Conservation (phyloP, 1,284 basidiomycete species). For the Xerocomus minutiporus region DNA sequence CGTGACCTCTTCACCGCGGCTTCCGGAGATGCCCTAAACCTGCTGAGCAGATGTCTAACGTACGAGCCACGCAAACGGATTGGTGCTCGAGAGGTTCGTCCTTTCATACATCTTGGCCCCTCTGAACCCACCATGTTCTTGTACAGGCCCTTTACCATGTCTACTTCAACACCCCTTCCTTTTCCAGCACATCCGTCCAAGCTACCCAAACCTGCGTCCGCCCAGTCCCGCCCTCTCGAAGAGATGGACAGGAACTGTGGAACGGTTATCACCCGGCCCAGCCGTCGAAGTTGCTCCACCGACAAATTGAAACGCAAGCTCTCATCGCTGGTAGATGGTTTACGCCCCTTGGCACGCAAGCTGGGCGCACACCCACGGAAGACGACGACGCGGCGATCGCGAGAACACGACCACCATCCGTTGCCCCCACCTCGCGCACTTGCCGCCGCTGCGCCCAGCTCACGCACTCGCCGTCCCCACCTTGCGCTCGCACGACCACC, state of each 20-base stretch:
- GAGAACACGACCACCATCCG: too few relatives aligned
- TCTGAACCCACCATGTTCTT: conserved; percentile 3
- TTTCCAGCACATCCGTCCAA: conserved; percentile 72
- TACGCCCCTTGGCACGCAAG: conserved; percentile 43
- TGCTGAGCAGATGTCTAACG: conserved; percentile 73
- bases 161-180: conserved; percentile 73
- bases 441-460: too few relatives aligned
- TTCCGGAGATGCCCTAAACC: conserved; percentile 80
- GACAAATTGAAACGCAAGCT: conserved; percentile 41
- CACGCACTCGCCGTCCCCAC: too few relatives aligned
- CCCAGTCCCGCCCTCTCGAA: conserved; percentile 53
- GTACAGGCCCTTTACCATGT: conserved; percentile 67
- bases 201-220: conserved; percentile 26
- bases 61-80: conserved; percentile 87
- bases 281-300: too few relatives aligned
- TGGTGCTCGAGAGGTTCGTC: conserved; percentile 66
- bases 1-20: conserved; percentile 89
- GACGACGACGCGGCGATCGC: too few relatives aligned
- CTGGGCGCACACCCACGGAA: conserved; percentile 16
- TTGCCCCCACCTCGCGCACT: too few relatives aligned
- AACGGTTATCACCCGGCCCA: conserved; percentile 34
- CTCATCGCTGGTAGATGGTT: conserved; percentile 22
- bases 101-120: neutral
- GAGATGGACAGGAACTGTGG: conserved; percentile 70
- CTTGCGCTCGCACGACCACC: too few relatives aligned